phyloP scores from a whole-genome alignment of 495 filamentous ascomycete genomes.

The Thozetella sp. region DNA sequence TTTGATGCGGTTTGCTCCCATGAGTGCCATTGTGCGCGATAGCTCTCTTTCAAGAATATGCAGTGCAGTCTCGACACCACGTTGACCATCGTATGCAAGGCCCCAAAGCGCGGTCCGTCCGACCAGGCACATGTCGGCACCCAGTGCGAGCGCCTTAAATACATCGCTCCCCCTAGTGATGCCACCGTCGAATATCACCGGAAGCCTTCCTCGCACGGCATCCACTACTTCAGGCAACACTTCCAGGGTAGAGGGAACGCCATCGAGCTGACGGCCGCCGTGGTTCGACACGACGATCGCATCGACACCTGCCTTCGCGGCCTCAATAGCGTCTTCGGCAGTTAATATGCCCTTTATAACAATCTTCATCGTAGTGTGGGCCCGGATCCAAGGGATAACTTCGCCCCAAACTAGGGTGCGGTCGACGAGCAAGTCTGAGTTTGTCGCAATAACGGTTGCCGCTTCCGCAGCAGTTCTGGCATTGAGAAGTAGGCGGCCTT shows the following conservation, averaged over 20 bases:
- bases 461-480: no score
- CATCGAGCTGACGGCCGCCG: slow-evolving; percentile 30
- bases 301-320: slow-evolving; percentile 51
- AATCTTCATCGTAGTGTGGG: slow-evolving; percentile 48
- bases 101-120: slow-evolving; percentile 1
- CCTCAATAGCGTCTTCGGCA: slow-evolving; percentile 55
- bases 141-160: slow-evolving; percentile 64
- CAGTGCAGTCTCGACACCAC: slow-evolving; percentile 38
- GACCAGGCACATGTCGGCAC: slow-evolving; percentile 34
- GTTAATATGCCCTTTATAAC: slow-evolving; percentile 64
- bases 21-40: not conserved
- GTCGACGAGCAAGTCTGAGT: not conserved
- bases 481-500: not conserved
- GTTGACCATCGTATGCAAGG: slow-evolving; percentile 34
- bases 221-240: slow-evolving; percentile 53
- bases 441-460: no score
- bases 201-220: slow-evolving; percentile 58
- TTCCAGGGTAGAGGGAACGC: slow-evolving; percentile 60
- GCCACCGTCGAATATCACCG: slow-evolving; percentile 64
- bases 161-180: slow-evolving; percentile 62
- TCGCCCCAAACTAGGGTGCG: slow-evolving; percentile 10
- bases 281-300: slow-evolving; percentile 64
- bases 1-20: not conserved
- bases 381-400: slow-evolving; percentile 34
- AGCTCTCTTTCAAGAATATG: slow-evolving; percentile 48